phyloP scores from a whole-genome alignment of 1,284 basidiomycete species.

The Apiotrichum porosum region DNA sequence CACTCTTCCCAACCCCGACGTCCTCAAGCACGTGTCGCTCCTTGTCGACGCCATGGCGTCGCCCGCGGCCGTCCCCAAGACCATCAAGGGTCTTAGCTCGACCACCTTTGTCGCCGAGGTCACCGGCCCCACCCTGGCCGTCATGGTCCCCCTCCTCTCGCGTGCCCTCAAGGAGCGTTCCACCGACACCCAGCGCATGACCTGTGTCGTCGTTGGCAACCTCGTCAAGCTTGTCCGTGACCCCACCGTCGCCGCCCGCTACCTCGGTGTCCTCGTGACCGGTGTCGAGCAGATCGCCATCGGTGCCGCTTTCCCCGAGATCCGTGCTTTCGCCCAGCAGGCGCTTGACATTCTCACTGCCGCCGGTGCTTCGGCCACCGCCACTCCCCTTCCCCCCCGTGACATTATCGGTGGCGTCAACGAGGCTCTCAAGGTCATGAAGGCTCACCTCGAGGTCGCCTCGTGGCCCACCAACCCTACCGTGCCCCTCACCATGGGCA shows the following conservation, averaged over 20 bases:
- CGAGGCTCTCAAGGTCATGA: slow-evolving; percentile 57
- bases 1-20: slow-evolving; percentile 90
- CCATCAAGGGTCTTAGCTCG: slow-evolving; percentile 86
- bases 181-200: slow-evolving; percentile 81
- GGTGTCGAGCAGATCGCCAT: slow-evolving; percentile 88
- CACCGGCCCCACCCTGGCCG: slow-evolving; percentile 89
- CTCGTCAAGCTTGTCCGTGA: slow-evolving; percentile 96
- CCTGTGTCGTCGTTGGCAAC: slow-evolving; percentile 90
- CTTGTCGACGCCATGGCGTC: slow-evolving; percentile 95
- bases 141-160: slow-evolving; percentile 85
- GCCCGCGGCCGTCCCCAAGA: slow-evolving; percentile 73
- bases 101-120: slow-evolving; percentile 98
- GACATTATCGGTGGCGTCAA: slow-evolving; percentile 62
- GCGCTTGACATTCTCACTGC: slow-evolving; percentile 70
- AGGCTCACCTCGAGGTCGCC: slow-evolving; percentile 60
- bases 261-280: slow-evolving; percentile 82
- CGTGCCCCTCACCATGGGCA: slow-evolving; percentile 34
- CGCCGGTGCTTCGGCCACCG: slow-evolving; percentile 70
- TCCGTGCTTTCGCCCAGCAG: slow-evolving; percentile 81
- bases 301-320: slow-evolving; percentile 93
- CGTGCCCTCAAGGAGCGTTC: slow-evolving; percentile 94
- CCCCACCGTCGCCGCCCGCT: slow-evolving; percentile 80
- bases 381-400: slow-evolving; percentile 61
- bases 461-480: slow-evolving; percentile 51
- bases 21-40: slow-evolving; percentile 80